Evolutionary conservation across 2,329 filamentous ascomycete genomes (phyloP).

Genomic region (Aspergillus hortae): DNA sequence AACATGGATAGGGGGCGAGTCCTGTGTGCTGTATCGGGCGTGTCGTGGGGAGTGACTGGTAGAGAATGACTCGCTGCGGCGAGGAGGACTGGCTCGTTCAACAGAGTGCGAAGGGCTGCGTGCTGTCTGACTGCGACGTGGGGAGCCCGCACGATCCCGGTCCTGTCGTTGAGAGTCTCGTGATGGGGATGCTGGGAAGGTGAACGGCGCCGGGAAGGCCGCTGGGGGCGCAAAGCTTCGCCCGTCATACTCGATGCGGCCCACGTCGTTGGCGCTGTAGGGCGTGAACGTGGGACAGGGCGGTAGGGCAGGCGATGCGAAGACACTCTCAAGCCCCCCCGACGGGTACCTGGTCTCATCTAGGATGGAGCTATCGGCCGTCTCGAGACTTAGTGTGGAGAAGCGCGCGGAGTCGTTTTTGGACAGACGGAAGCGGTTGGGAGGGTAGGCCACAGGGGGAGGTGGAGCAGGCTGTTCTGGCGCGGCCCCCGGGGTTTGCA

Average conservation of each 20-base stretch:
- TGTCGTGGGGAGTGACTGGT: slow-evolving; percentile 19
- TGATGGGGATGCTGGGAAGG: slow-evolving; percentile 23
- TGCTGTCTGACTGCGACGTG: slow-evolving; percentile 34
- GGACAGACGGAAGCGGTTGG: slow-evolving; percentile 31
- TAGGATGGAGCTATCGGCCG: slow-evolving; percentile 37
- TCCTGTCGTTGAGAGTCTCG: slow-evolving; percentile 21
- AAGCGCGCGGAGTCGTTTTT: slow-evolving; percentile 35
- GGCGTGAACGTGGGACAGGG: slow-evolving; percentile 33
- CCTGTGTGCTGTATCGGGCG: slow-evolving; percentile 3
- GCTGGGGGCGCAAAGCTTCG: slow-evolving; percentile 24
- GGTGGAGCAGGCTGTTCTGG: slow-evolving; percentile 37
- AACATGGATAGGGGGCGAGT: slow-evolving; percentile 13
- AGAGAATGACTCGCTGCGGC: slow-evolving; percentile 30
- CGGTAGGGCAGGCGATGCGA: slow-evolving; percentile 29
- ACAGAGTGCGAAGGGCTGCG: slow-evolving; percentile 24
- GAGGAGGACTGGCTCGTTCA: slow-evolving; percentile 23
- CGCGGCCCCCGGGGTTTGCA: slow-evolving; percentile 29
- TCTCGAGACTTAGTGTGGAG: slow-evolving; percentile 36
- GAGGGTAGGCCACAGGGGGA: slow-evolving; percentile 28
- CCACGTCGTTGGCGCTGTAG: slow-evolving; percentile 37
- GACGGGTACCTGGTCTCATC: slow-evolving; percentile 29
- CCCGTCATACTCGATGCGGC: slow-evolving; percentile 26
- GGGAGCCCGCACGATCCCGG: slow-evolving; percentile 17
- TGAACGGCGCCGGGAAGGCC: slow-evolving; percentile 22
- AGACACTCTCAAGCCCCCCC: slow-evolving; percentile 24